These are phyloP conservation scores for Mycena indigotica DNA, from an alignment of 768 basidiomycete species.

Conservation along the genomic window DNA sequence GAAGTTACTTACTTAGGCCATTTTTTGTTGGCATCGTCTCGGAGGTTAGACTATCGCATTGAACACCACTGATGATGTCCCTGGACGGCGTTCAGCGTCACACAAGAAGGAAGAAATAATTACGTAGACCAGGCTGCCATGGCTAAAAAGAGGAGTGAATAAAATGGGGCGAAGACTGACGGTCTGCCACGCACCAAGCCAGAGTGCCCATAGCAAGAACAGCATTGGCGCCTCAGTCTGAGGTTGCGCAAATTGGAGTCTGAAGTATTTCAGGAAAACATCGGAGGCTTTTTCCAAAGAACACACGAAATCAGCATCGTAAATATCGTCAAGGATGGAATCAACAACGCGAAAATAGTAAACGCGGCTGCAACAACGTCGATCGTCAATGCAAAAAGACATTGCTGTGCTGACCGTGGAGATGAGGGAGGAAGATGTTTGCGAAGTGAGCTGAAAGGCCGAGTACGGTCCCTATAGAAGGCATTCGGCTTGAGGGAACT, in stretches of 20 bases:
- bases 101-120: not conserved
- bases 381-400: conserved; percentile 1
- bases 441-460: conserved; percentile 73
- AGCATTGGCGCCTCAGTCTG: conserved; percentile 57
- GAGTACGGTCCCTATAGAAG: conserved; percentile 52
- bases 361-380: conserved; percentile 57
- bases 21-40: conserved; percentile 53
- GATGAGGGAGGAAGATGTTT: conserved; percentile 61
- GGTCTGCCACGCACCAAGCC: conserved; percentile 58
- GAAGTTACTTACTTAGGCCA: conserved; percentile 51
- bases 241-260: conserved; percentile 73
- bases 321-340: conserved; percentile 67
- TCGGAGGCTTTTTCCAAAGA: not conserved
- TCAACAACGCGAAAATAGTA: conserved; percentile 66
- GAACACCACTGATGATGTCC: conserved; percentile 66
- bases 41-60: conserved; percentile 56
- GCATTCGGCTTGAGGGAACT: not conserved
- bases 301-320: conserved; percentile 60
- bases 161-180: conserved; percentile 3
- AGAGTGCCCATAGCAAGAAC: conserved; percentile 60
- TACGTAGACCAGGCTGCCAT: conserved; percentile 78
- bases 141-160: conserved; percentile 40
- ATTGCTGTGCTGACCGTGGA: conserved; percentile 62
- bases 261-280: conserved; percentile 29
- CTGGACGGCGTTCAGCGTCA: conserved; percentile 35